phyloP scores from a whole-genome alignment of 805 yeast species.

The Monosporozyma servazzii region DNA sequence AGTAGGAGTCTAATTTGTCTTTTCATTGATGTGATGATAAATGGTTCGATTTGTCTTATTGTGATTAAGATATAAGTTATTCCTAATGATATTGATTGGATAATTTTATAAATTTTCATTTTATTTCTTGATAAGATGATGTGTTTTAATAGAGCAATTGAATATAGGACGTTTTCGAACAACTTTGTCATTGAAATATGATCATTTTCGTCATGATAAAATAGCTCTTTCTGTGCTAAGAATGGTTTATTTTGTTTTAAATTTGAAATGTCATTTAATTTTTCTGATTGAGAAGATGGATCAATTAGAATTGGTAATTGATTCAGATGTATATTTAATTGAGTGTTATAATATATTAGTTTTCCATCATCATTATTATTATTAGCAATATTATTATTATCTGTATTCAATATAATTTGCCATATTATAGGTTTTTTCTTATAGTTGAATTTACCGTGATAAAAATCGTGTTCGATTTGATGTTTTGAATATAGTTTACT shows the following conservation, averaged over 20 bases:
- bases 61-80: neutral
- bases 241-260: slow-evolving; percentile 16
- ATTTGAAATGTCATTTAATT: slow-evolving; percentile 6
- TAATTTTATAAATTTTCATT: neutral
- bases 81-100: neutral
- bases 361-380: slow-evolving; percentile 31
- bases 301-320: slow-evolving; percentile 2
- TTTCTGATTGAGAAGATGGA: slow-evolving; percentile 1
- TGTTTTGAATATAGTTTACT: neutral
- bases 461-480: slow-evolving; percentile 2
- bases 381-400: too few relatives aligned
- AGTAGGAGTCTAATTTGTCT: slow-evolving; percentile 1
- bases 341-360: slow-evolving; percentile 50
- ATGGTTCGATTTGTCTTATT: neutral
- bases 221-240: slow-evolving; percentile 33
- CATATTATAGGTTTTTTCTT: slow-evolving; percentile 1
- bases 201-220: slow-evolving; percentile 53
- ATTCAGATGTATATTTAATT: slow-evolving; percentile 47
- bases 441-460: neutral
- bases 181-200: slow-evolving; percentile 20
- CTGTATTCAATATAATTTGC: slow-evolving; percentile 26
- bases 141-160: neutral
- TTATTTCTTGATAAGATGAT: neutral
- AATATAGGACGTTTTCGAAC: slow-evolving; percentile 1
- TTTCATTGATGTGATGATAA: neutral